Evolutionary conservation across 139 green algal genomes (phyloP).

Genomic region (Parachlorella kessleri): DNA sequence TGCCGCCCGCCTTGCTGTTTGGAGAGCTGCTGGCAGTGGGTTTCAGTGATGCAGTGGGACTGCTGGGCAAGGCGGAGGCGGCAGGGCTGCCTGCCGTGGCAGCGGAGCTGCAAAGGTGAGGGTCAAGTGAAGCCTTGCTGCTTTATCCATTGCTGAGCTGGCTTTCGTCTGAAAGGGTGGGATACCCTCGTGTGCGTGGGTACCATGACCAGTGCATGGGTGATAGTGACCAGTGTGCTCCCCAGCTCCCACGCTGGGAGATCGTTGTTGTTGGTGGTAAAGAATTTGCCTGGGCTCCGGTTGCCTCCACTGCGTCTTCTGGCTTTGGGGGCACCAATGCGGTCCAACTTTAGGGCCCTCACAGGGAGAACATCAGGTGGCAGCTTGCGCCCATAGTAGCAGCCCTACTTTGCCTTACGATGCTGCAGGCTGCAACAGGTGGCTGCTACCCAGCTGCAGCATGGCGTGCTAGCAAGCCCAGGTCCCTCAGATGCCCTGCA

Average conservation of each 20-base stretch:
- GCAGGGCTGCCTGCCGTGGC: slow-evolving; percentile 53
- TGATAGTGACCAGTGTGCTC: background rate
- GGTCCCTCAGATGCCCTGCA: background rate
- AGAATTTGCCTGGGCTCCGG: background rate
- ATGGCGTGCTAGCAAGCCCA: background rate
- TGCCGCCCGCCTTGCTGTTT: slow-evolving; percentile 57
- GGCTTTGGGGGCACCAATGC: no score
- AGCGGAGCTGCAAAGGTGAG: slow-evolving; percentile 31
- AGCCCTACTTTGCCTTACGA: background rate
- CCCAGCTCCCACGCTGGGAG: background rate
- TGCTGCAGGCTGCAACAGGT: background rate
- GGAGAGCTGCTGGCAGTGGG: slow-evolving; percentile 62
- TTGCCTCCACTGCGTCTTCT: no score
- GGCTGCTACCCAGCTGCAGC: background rate
- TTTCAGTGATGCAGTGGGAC: slow-evolving; percentile 37
- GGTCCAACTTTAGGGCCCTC: no score
- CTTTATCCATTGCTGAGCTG: background rate
- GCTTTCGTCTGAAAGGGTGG: background rate
- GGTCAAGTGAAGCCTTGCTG: background rate
- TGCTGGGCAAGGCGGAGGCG: slow-evolving; percentile 48
- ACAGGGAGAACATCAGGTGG: background rate
- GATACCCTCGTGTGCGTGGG: background rate
- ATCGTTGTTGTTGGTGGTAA: background rate
- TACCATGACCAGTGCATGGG: background rate
- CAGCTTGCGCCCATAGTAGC: background rate